Evolutionary conservation across 192 early-diverging fungal genomes (phyloP), one percentile per base, ranked within the genome.

Genomic region (Coemansia sp.): DNA sequence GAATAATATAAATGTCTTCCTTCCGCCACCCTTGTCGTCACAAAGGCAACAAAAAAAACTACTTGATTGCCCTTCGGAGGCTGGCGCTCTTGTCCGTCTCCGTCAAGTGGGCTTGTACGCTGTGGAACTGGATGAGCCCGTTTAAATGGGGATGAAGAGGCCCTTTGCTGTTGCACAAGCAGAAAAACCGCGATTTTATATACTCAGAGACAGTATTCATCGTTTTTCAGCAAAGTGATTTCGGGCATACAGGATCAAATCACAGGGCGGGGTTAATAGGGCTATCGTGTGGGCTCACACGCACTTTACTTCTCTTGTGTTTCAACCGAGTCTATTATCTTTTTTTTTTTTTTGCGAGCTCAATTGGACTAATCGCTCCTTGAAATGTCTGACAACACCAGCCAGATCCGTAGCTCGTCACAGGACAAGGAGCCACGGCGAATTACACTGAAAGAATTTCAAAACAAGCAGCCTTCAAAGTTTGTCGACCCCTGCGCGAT

Each of bases 401-500:
- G 52, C 36, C 53, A 62, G 10, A 73, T 79, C 16, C 77, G 77
- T 52, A 53, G 21, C n/a, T 56, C 48, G 1, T 79, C 77, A 7
- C 33, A 63, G 23, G 62, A 70, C 25, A 73, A 58, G 36, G 68
- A 66, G 1, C 41, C 58, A 8, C 71, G 77, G 11, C 65, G 77
- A 21, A 59, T 79, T 23, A 74, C 72, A 10, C 64, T 83, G 16
- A 59, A 47, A 20, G 75, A 77, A 38, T 83, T 83, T 42, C 68
- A 77, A 37, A 72, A 60, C 52, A 83, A 83, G 63, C 73, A 59
- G n/a, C 61, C 80, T 3, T 72, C 72, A 58, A 70, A 66, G 47
- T 83, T 73, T 55, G 55, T 83, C 68, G 74, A 83, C 38, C 80
- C 80, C 2, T 83, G 81, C 28, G 75, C 66, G 10, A 70, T 77